phyloP scores from a whole-genome alignment of 2,329 filamentous ascomycete species.

The Colletotrichum nymphaeae region DNA sequence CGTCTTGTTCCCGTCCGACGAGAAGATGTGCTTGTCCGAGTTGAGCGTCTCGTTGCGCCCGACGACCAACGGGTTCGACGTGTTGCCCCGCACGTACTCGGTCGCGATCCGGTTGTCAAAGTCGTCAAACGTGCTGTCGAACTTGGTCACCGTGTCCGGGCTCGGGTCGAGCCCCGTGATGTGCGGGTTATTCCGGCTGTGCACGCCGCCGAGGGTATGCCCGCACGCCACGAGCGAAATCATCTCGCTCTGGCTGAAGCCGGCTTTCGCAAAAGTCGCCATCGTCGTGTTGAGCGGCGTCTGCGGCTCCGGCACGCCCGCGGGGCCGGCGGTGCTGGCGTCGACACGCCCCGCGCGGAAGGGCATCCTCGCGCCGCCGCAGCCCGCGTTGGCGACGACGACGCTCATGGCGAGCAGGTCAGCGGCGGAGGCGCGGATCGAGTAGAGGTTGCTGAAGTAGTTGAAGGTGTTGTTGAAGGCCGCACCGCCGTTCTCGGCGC shows the following conservation, averaged over 20 bases:
- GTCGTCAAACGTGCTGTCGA: constrained; percentile 43
- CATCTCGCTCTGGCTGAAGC: constrained; percentile 41
- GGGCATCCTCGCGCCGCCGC: constrained; percentile 40
- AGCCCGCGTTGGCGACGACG: constrained; percentile 40
- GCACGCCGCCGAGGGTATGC: constrained; percentile 42
- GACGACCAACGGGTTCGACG: constrained; percentile 39
- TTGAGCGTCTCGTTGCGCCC: constrained; percentile 39
- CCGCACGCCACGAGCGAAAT: constrained; percentile 42
- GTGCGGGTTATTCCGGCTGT: constrained; percentile 40
- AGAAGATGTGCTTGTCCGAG: constrained; percentile 40
- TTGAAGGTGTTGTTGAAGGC: constrained; percentile 45
- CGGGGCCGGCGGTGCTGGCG: constrained; percentile 39
- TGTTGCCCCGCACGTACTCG: constrained; percentile 37
- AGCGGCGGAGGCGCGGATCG: constrained; percentile 38
- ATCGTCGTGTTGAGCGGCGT: constrained; percentile 38
- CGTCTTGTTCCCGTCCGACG: constrained; percentile 49
- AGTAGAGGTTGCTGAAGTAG: constrained; percentile 40
- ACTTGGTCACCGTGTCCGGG: constrained; percentile 46
- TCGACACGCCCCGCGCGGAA: constrained; percentile 42
- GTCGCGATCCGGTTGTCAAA: constrained; percentile 40
- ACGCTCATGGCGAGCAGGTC: constrained; percentile 48
- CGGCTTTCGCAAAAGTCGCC: constrained; percentile 38
- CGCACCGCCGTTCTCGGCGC: constrained; percentile 43
- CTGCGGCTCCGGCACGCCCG: constrained; percentile 41
- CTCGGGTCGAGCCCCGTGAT: constrained; percentile 34